phyloP scores from a whole-genome alignment of 192 early-diverging fungal species.

The Thamnidium elegans region DNA sequence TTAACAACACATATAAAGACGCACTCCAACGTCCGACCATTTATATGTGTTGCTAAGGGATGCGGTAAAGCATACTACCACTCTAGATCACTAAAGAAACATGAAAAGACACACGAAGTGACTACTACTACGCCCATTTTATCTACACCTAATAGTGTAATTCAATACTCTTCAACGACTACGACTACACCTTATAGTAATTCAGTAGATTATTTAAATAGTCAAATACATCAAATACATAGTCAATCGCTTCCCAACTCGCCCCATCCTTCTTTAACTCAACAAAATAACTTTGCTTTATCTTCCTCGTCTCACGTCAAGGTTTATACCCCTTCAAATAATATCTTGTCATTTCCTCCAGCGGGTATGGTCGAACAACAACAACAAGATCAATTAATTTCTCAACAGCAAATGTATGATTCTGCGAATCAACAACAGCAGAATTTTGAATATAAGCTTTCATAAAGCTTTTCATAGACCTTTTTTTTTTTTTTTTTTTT shows the following conservation, averaged over 20 bases:
- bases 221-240: slow-evolving; percentile 5
- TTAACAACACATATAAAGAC: slow-evolving; percentile 55
- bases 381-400: slow-evolving; percentile 2
- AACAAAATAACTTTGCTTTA: not conserved
- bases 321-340: slow-evolving; percentile 13
- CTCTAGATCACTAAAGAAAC: slow-evolving; percentile 56
- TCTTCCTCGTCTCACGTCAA: slow-evolving; percentile 2
- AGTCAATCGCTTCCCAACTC: slow-evolving; percentile 12
- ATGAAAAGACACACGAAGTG: slow-evolving; percentile 51
- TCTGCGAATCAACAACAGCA: slow-evolving; percentile 6
- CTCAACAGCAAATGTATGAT: not conserved
- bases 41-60: slow-evolving; percentile 45
- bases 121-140: not conserved
- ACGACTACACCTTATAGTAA: not conserved
- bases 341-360: slow-evolving; percentile 14
- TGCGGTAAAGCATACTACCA: slow-evolving; percentile 63
- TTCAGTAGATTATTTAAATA: slow-evolving; percentile 8
- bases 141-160: slow-evolving; percentile 1
- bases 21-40: slow-evolving; percentile 54
- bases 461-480: too few species aligned
- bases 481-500: too few species aligned
- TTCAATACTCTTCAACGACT: not conserved
- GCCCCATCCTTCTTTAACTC: slow-evolving; percentile 7
- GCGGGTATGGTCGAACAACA: slow-evolving; percentile 21
- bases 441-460: slow-evolving; percentile 1